These are phyloP conservation scores for Venturia nashicola DNA, from an alignment of 2,329 filamentous ascomycete genomes.

Conservation along the genomic window DNA sequence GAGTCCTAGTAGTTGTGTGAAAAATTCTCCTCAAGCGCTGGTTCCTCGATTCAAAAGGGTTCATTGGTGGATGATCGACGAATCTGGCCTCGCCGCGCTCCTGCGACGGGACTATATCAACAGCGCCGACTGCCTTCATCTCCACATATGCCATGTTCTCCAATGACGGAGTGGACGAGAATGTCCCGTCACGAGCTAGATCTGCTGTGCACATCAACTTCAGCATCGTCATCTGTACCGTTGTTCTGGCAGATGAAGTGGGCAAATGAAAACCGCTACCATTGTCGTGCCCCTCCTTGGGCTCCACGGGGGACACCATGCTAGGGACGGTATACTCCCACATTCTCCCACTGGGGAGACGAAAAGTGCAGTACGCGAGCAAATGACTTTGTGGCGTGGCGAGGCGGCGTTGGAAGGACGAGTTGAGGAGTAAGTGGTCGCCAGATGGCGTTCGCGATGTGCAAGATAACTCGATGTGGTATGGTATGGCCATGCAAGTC, in stretches of 20 bases:
- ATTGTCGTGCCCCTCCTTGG: background rate
- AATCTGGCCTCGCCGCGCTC: background rate
- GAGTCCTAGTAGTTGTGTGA: too few species aligned
- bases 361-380: background rate
- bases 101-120: background rate
- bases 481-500: background rate
- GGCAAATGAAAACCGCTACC: background rate
- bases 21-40: slow-evolving; percentile 1
- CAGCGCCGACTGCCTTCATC: background rate
- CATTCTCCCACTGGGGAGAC: background rate
- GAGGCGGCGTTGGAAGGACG: background rate
- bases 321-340: background rate
- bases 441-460: background rate
- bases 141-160: background rate
- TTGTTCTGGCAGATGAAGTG: background rate
- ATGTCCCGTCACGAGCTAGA: background rate
- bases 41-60: background rate
- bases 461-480: background rate
- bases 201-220: background rate
- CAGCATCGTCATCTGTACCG: background rate
- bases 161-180: background rate
- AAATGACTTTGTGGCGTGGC: background rate
- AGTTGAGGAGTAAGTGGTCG: background rate
- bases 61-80: background rate
- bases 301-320: background rate